Base-by-base conservation (phyloP, 306 rosid species). In the Dalbergia cochinchinensis region DNA sequence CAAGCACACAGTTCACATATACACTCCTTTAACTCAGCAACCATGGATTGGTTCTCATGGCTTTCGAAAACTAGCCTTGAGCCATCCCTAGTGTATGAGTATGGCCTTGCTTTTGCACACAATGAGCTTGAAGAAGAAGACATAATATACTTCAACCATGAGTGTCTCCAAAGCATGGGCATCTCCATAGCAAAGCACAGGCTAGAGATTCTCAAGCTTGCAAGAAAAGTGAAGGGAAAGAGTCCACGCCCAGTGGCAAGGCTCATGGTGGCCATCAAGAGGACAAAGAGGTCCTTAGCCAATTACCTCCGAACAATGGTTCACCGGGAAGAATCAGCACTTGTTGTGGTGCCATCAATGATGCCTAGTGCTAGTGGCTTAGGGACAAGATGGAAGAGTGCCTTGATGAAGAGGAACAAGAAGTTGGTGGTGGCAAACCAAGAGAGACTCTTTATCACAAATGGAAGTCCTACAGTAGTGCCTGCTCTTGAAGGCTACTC, bases 11-110 rank as follows among this genome's bases (percentile, higher is more conserved):
- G 18, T 64, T 15, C 41, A 61, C 15, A 26, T 53, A 39, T 26
- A 26, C 31, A 1, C 41, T 61, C 9, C 16, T 69, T 35, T 37
- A 55, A 80, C 48, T 61, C 35, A 68, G 42, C 13, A 72, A 53
- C 70, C 73, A 91, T 94, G 98, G 97, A 95, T 81, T 93, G 99
- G 99, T 90, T 91, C 86, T 88, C 97, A 80, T 91, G 99, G 99
- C 90, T 95, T 14, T 90, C 98, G 19, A 93, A 85, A 81, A 83
- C 93, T 0, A 76, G 80, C 65, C 91, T 95, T 10, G 93, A 95
- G 39, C 89, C 98, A 3, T 73, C 94, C 1, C 84, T 89, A 2
- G 94, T 93, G 16, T 89, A 95, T 41, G 96, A 92, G 37, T 93
- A 92, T 78, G 93, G 98, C 59, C 88, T 95, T n/a, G 79, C 86